phyloP scores from a whole-genome alignment of 1,139 yeast genomes.

The Kluyveromyces sp. region DNA sequence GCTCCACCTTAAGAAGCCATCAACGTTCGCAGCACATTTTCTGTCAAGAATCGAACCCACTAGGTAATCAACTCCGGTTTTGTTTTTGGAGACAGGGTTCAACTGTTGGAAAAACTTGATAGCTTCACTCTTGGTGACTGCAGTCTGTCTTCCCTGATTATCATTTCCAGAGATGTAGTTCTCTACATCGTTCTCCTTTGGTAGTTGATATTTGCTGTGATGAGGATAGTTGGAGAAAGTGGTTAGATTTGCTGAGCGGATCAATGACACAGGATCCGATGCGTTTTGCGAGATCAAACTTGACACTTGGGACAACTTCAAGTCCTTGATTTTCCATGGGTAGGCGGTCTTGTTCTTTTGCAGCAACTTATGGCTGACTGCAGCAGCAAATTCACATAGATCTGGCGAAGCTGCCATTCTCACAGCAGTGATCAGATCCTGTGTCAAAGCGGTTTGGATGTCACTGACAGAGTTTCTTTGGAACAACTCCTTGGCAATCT shows the following conservation, averaged over 20 bases:
- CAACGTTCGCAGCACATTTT: slow-evolving; percentile 19
- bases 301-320: slow-evolving; percentile 24
- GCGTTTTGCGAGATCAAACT: slow-evolving; percentile 26
- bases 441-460: slow-evolving; percentile 59
- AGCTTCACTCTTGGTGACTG: slow-evolving; percentile 63
- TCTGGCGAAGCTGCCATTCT: slow-evolving; percentile 61
- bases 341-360: slow-evolving; percentile 53
- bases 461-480: slow-evolving; percentile 54
- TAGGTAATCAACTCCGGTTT: slow-evolving; percentile 50
- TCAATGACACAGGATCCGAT: slow-evolving; percentile 21
- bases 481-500: slow-evolving; percentile 64
- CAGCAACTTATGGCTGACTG: slow-evolving; percentile 43
- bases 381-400: slow-evolving; percentile 65
- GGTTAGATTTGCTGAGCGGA: slow-evolving; percentile 18
- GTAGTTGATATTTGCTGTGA: slow-evolving; percentile 61
- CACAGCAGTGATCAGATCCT: slow-evolving; percentile 73
- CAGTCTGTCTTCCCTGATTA: slow-evolving; percentile 53
- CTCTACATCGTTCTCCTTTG: slow-evolving; percentile 50
- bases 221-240: slow-evolving; percentile 48
- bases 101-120: slow-evolving; percentile 48
- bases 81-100: slow-evolving; percentile 38
- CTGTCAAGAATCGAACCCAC: slow-evolving; percentile 23
- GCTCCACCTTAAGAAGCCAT: slow-evolving; percentile 14
- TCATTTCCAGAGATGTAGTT: slow-evolving; percentile 38
- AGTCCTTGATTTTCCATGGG: slow-evolving; percentile 35